phyloP scores from a whole-genome alignment of 2,329 filamentous ascomycete genomes.

The Coniochaeta hoffmannii region DNA sequence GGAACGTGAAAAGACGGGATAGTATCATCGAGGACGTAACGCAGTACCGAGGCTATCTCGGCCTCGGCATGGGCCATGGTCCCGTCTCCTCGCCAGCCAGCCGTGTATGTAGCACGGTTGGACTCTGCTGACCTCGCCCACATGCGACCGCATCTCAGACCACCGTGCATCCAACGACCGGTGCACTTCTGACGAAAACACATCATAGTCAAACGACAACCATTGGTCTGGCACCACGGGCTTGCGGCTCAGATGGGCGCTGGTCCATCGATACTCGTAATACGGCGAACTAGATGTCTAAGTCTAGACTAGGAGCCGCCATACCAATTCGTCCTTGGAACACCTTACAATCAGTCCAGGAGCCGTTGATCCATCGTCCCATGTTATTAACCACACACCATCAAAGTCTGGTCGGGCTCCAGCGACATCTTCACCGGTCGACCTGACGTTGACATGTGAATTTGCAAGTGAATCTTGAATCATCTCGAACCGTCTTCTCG shows the following conservation, averaged over 20 bases:
- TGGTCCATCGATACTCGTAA: not conserved
- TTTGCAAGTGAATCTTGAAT: not conserved
- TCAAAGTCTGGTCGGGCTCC: not conserved
- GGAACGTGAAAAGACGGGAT: too few species aligned
- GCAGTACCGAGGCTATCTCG: too few species aligned
- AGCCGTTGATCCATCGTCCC: not conserved
- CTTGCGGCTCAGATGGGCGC: not conserved
- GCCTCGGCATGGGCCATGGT: not conserved
- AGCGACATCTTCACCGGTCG: not conserved
- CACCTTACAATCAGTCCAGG: too few species aligned
- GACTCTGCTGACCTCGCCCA: not conserved
- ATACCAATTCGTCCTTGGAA: too few species aligned
- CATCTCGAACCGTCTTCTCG: not conserved
- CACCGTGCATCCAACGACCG: not conserved
- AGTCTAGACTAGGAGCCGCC: too few species aligned
- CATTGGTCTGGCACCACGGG: not conserved
- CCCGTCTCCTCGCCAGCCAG: not conserved
- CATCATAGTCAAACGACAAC: not conserved
- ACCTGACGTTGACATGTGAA: not conserved
- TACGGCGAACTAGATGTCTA: too few species aligned
- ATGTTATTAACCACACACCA: not conserved
- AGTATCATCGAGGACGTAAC: too few species aligned
- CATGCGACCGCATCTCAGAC: slow-evolving; percentile 3
- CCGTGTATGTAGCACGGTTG: not conserved
- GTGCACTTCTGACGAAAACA: not conserved